Conservation (phyloP, 1,284 basidiomycete genomes). For the Ceratobasidium sp. region DNA sequence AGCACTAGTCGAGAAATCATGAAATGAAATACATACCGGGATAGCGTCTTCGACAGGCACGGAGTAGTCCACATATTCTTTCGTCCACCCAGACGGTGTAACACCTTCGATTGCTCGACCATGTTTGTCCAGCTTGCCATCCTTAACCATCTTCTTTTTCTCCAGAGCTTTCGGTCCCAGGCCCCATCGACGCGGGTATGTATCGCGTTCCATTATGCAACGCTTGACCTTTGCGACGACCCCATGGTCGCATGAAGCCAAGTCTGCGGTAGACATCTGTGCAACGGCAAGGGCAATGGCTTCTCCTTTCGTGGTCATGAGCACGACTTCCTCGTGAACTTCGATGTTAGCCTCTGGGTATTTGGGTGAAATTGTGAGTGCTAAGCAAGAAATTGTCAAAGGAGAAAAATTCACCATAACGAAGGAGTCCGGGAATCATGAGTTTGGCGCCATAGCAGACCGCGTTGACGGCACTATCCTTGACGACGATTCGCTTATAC, state of each 20-base stretch:
- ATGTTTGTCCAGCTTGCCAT: constrained; percentile 96
- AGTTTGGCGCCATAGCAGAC: constrained; percentile 99
- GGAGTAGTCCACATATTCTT: constrained; percentile 93
- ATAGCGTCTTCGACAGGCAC: constrained; percentile 57
- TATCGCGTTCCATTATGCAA: constrained; percentile 99
- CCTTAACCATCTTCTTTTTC: constrained; percentile 99
- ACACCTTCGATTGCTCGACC: constrained; percentile 93
- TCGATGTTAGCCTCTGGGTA: constrained; percentile 88
- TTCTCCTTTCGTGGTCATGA: constrained; percentile 99
- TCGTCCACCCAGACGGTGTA: constrained; percentile 93
- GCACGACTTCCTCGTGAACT: constrained; percentile 95
- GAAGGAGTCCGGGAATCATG: constrained; percentile 98
- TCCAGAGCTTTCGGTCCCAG: constrained; percentile 96
- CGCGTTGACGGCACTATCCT: constrained; percentile 99
- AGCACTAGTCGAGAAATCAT: background rate
- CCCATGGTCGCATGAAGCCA: constrained; percentile 98
- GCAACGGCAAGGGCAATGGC: constrained; percentile 97
- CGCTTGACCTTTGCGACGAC: constrained; percentile 99
- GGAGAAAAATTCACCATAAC: constrained; percentile 68
- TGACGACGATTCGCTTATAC: constrained; percentile 99
- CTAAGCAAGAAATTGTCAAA: background rate
- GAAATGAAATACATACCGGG: constrained; percentile 44
- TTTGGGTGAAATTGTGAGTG: background rate
- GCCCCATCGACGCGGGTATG: constrained; percentile 98
- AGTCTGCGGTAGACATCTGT: constrained; percentile 99